A percentile compares a stretch with the other conserved stretches of the same genome.
phyloP scores from a whole-genome alignment of 2,329 filamentous ascomycete genomes.

The Grosmannia huntii region DNA sequence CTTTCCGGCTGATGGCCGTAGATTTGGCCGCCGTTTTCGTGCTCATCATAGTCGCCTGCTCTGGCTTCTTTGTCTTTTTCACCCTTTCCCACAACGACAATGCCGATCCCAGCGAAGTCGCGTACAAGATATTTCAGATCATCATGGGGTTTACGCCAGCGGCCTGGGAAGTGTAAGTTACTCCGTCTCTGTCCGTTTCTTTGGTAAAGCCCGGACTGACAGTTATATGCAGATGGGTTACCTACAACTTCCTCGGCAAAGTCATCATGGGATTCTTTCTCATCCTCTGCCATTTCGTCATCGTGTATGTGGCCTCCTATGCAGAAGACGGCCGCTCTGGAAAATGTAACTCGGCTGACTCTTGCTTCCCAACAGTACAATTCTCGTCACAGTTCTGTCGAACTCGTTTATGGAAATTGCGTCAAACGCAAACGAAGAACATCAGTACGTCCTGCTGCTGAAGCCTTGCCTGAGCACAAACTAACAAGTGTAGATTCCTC shows the following conservation, averaged over 20 bases:
- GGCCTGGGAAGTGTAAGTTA: slow-evolving; percentile 70
- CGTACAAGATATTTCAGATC: slow-evolving; percentile 85
- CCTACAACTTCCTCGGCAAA: slow-evolving; percentile 69
- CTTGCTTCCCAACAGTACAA: slow-evolving; percentile 42
- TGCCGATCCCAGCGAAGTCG: slow-evolving; percentile 54
- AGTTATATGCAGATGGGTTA: slow-evolving; percentile 40
- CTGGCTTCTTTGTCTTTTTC: slow-evolving; percentile 92
- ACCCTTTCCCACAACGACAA: slow-evolving; percentile 64
- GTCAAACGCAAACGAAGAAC: slow-evolving; percentile 85
- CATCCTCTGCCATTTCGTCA: slow-evolving; percentile 88
- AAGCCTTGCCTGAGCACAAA: too few relatives aligned
- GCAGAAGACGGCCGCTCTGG: too few relatives aligned
- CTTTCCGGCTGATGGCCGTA: slow-evolving; percentile 85
- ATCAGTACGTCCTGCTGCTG: slow-evolving; percentile 38
- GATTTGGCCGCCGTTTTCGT: slow-evolving; percentile 77
- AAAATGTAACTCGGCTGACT: neutral
- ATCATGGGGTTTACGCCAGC: slow-evolving; percentile 93
- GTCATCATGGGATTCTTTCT: slow-evolving; percentile 68
- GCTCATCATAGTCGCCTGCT: slow-evolving; percentile 76
- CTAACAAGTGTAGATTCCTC: slow-evolving; percentile 43
- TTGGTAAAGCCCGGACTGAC: slow-evolving; percentile 11
- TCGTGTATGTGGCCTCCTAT: slow-evolving; percentile 43
- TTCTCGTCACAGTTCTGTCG: slow-evolving; percentile 87
- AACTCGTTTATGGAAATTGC: slow-evolving; percentile 95
- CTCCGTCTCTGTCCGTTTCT: too few relatives aligned